Conservation (phyloP, 805 yeast genomes). For the Wickerhamiella kazuoi region DNA sequence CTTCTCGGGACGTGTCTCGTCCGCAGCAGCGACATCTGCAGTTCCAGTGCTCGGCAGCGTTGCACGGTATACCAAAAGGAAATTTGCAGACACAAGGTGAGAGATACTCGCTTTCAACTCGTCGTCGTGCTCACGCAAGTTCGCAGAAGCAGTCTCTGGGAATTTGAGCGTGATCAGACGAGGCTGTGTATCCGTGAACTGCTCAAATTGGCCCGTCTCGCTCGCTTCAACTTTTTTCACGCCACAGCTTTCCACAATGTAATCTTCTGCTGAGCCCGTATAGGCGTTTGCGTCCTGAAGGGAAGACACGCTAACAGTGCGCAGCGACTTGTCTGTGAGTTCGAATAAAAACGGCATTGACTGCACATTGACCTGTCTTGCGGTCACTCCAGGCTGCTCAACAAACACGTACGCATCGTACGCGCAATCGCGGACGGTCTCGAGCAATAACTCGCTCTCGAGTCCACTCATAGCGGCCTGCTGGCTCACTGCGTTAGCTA, state of each 20-base stretch:
- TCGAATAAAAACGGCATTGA: constrained; percentile 16
- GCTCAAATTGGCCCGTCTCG: constrained; percentile 28
- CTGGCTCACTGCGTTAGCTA: constrained; percentile 6
- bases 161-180: constrained; percentile 46
- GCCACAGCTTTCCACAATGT: constrained; percentile 29
- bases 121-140: constrained; percentile 11
- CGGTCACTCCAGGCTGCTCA: constrained; percentile 34
- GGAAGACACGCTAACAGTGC: constrained; percentile 4
- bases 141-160: constrained; percentile 19
- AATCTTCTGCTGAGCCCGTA: constrained; percentile 3
- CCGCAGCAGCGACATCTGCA: background rate
- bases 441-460: constrained; percentile 8
- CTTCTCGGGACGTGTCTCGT: background rate
- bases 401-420: constrained; percentile 42
- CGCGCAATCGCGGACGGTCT: constrained; percentile 22
- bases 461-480: constrained; percentile 11
- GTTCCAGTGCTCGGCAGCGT: background rate
- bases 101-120: constrained; percentile 17
- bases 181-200: constrained; percentile 45
- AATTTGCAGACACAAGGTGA: constrained; percentile 20
- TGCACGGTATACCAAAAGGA: constrained; percentile 20
- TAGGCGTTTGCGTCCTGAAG: constrained; percentile 5
- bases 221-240: constrained; percentile 29
- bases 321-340: constrained; percentile 13
- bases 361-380: constrained; percentile 24